Evolutionary conservation across 495 filamentous ascomycete species (phyloP), one percentile per base, ranked within the genome.

Genomic region (Lichina pygmaea): DNA sequence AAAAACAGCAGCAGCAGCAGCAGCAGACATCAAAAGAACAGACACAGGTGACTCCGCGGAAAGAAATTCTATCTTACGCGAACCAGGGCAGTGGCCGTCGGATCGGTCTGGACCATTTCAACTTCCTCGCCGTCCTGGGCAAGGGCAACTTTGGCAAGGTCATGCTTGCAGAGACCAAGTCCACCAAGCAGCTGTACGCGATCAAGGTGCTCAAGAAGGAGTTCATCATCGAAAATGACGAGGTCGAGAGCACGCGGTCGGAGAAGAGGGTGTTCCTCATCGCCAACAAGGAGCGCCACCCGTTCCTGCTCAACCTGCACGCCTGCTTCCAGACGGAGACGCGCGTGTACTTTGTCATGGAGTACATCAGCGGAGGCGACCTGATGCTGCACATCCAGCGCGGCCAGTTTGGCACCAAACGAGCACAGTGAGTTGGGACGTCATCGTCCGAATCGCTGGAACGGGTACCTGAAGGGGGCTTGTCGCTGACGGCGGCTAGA

Each of bases 181-280:
- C 73, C 40, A 70, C 76, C 17, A 82, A 85, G 57, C 78, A 89
- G 57, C 66, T 99, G 33, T 99, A 95, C 58, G 89, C 89, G 45
- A 99, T 99, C 60, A 99, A 99, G 61, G 89, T 99, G 33, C 66
- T 99, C 54, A 99, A 99, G 70, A 99, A 99, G 66, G 89, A 99
- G 53, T 99, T 99, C 59, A 99, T 99, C 57, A 99, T 99, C 48
- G 89, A 99, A 58, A 93, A 99, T 51, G 89, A 99, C 60, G 89
- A 99, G 61, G 89, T 99, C n/a, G 89, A 99, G 59, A 95, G 91
- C 63, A 92, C 80, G 36, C 77, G 85, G 55, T 95, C 91, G 6
- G 89, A 99, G 64, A 95, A 95, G 68, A 71, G 91, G 48, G 89
- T 99, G 33, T 86, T 95, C 62, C 61, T 99, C 53, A 75, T 99